These are phyloP conservation scores for Globisporangium radiosum DNA, from an alignment of 352 stramenopile genomes.

Conservation along the genomic window DNA sequence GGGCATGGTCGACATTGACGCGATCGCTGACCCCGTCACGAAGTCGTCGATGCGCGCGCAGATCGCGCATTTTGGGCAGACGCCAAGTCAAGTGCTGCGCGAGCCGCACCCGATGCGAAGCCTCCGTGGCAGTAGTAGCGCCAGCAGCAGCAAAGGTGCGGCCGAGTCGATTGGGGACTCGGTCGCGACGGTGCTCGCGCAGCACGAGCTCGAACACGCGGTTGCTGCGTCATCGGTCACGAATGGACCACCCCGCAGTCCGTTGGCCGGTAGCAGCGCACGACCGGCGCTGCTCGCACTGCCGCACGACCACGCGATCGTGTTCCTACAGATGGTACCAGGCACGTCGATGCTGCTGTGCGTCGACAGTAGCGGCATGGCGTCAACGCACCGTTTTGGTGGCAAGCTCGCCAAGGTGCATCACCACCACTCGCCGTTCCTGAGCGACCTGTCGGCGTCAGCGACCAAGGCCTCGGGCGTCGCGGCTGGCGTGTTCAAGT, in stretches of 20 bases:
- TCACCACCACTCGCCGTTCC: conserved; percentile 27
- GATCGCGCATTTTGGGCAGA: conserved; percentile 98
- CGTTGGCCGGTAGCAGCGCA: not conserved
- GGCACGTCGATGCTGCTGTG: conserved; percentile 52
- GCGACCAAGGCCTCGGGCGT: conserved; percentile 28
- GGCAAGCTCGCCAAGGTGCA: conserved; percentile 45
- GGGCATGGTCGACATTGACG: conserved; percentile 96
- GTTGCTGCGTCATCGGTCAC: not conserved
- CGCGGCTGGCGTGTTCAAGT: conserved; percentile 25
- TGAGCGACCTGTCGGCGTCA: conserved; percentile 36
- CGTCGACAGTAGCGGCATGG: conserved; percentile 55
- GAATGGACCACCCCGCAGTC: not conserved
- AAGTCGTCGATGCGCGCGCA: conserved; percentile 94
- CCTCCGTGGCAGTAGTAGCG: conserved; percentile 2
- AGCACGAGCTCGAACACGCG: not conserved
- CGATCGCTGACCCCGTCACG: conserved; percentile 88
- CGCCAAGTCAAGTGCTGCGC: conserved; percentile 94
- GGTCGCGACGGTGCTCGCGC: not conserved
- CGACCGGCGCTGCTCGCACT: conserved; percentile 25
- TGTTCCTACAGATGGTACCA: conserved; percentile 38
- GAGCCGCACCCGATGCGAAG: conserved; percentile 68
- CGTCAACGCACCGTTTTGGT: conserved; percentile 67
- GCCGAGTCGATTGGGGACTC: not conserved
- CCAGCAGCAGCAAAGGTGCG: not conserved
- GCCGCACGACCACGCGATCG: conserved; percentile 58